Evolutionary conservation across 352 stramenopile species (phyloP).

Genomic region (Phytophthora rubi): DNA sequence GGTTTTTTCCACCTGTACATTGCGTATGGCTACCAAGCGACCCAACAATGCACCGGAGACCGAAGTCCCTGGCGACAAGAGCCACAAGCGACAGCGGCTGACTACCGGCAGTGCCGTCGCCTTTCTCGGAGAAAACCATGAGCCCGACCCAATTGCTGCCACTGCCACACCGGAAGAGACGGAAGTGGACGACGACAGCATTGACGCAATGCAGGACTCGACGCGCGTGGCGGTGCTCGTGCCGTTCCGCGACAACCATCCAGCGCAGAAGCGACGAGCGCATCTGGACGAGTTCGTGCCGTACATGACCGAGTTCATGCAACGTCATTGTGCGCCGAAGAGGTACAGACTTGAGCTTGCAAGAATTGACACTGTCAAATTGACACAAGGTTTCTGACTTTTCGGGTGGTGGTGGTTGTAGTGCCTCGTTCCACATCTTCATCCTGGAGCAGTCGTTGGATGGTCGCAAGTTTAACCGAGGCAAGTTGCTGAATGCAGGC

Average conservation of each 20-base stretch:
- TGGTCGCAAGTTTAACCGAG: conserved; percentile 96
- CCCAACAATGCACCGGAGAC: conserved; percentile 5
- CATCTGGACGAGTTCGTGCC: conserved; percentile 93
- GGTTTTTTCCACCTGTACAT: conserved; percentile 47
- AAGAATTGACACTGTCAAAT: background rate
- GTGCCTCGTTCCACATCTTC: conserved; percentile 90
- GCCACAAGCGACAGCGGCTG: conserved; percentile 24
- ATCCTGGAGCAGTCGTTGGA: conserved; percentile 95
- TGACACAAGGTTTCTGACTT: background rate
- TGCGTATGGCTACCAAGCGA: conserved; percentile 30
- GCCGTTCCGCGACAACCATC: conserved; percentile 93
- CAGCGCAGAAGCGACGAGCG: conserved; percentile 83
- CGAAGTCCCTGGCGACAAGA: conserved; percentile 1
- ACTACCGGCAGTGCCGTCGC: background rate
- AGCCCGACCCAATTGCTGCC: background rate
- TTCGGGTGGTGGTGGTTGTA: conserved; percentile 15
- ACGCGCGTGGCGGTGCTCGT: conserved; percentile 89
- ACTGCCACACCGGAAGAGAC: conserved; percentile 11
- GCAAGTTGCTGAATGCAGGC: conserved; percentile 97
- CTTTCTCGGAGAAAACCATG: conserved; percentile 12
- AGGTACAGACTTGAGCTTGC: conserved; percentile 8
- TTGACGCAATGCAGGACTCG: conserved; percentile 22
- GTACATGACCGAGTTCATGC: conserved; percentile 91
- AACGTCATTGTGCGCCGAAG: conserved; percentile 33
- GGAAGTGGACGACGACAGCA: background rate